These are phyloP conservation scores for Aegilops bicornis DNA, from an alignment of 176 grass and related monocot species.

Conservation along the genomic window DNA sequence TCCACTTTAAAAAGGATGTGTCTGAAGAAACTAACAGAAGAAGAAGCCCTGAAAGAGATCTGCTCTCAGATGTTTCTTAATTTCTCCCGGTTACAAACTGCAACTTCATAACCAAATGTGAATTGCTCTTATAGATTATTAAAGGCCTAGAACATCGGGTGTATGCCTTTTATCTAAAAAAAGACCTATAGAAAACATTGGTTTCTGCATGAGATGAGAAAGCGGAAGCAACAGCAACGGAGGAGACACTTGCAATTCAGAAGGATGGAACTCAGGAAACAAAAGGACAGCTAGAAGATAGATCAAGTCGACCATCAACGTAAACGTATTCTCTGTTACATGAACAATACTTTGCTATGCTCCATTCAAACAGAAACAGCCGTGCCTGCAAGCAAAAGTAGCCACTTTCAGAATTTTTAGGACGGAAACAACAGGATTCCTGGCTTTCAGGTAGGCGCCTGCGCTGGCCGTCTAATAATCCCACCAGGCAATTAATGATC, in stretches of 20 bases:
- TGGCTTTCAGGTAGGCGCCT: neutral
- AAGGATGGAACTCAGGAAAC: constrained; percentile 37
- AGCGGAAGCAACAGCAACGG: constrained; percentile 15
- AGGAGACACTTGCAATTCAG: constrained; percentile 24
- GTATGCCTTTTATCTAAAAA: no score
- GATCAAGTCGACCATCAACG: constrained; percentile 28
- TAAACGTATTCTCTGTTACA: no score
- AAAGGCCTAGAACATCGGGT: constrained; percentile 29
- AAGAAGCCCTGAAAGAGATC: constrained; percentile 43
- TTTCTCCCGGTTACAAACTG: neutral
- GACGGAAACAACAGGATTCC: neutral
- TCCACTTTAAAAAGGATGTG: constrained; percentile 14
- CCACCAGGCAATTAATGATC: neutral
- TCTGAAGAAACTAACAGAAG: constrained; percentile 50
- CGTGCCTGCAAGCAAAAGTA: neutral
- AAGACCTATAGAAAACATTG: constrained; percentile 30
- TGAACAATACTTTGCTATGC: no score
- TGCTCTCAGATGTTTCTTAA: constrained; percentile 10
- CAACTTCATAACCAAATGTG: neutral
- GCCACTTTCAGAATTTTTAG: neutral
- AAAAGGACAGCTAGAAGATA: constrained; percentile 22
- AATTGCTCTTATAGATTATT: constrained; percentile 20
- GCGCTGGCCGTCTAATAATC: neutral
- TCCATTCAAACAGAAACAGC: neutral
- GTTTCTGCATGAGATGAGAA: constrained; percentile 39